Evolutionary conservation across 2,329 filamentous ascomycete genomes (phyloP).

Genomic region (Fusarium sarcochroum): DNA sequence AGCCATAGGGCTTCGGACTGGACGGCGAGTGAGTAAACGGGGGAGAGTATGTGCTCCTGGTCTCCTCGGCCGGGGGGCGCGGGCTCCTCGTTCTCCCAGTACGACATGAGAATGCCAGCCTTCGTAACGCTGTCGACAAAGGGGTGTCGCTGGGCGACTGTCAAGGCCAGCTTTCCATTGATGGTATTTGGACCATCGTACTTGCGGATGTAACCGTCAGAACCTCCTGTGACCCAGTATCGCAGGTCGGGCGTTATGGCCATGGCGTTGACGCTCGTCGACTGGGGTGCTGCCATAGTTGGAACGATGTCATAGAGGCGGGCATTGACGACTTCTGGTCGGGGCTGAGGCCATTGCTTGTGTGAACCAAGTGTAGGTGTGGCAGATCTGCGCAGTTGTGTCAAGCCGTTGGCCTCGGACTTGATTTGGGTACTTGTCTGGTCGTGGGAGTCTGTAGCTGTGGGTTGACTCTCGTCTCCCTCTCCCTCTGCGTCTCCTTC

Average conservation of each 20-base stretch:
- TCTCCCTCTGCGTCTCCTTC: conserved; percentile 61
- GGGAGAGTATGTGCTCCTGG: conserved; percentile 79
- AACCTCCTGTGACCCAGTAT: conserved; percentile 94
- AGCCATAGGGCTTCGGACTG: conserved; percentile 94
- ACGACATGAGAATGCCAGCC: conserved; percentile 92
- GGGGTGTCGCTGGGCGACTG: conserved; percentile 94
- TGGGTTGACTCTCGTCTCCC: conserved; percentile 48
- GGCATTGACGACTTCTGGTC: conserved; percentile 84
- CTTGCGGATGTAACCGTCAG: conserved; percentile 95
- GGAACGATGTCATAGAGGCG: conserved; percentile 93
- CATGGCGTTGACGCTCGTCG: conserved; percentile 94
- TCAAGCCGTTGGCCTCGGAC: conserved; percentile 44
- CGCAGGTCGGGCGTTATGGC: conserved; percentile 93
- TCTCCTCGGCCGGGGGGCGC: conserved; percentile 58
- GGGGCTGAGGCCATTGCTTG: conserved; percentile 70
- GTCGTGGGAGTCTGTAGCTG: conserved; percentile 46
- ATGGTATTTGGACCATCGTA: conserved; percentile 96
- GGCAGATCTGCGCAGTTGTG: conserved; percentile 47
- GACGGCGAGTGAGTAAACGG: conserved; percentile 93
- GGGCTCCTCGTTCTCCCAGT: conserved; percentile 98
- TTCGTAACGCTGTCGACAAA: conserved; percentile 98
- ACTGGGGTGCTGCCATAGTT: conserved; percentile 95
- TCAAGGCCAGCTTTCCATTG: conserved; percentile 93
- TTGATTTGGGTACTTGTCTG: conserved; percentile 57
- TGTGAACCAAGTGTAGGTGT: conserved; percentile 47